Conservation (phyloP, 768 basidiomycete genomes). For the Termitomyces sp. region DNA sequence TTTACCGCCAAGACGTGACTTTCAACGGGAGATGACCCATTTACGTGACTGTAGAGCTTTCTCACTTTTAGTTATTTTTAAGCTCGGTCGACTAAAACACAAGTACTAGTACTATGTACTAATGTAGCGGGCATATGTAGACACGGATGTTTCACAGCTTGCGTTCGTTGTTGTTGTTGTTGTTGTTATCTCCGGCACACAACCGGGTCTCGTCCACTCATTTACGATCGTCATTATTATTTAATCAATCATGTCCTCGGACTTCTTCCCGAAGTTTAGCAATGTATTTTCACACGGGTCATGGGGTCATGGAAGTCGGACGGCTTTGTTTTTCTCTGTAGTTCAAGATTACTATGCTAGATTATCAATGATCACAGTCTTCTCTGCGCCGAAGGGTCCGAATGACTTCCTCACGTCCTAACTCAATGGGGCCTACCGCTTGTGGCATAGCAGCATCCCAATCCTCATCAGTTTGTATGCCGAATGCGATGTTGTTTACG, state of each 20-base stretch:
- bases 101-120: no score
- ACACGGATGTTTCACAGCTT: no score
- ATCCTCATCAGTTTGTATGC: constrained; percentile 36
- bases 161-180: no score
- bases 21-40: no score
- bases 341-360: not conserved
- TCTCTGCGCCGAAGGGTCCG: constrained; percentile 48
- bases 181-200: no score
- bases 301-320: not conserved
- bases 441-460: constrained; percentile 58
- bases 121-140: no score
- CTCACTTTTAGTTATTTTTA: no score
- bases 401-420: constrained; percentile 59
- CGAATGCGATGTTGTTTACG: constrained; percentile 47
- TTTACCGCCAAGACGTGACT: not conserved
- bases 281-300: not conserved
- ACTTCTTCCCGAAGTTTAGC: not conserved
- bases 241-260: no score
- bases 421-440: constrained; percentile 54
- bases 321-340: no score
- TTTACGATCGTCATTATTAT: not conserved
- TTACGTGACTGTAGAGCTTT: no score
- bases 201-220: no score
- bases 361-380: constrained; percentile 13
- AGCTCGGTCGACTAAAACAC: no score